Evolutionary conservation across 768 basidiomycete species (phyloP).

Genomic region (Tephrocybe sp.): DNA sequence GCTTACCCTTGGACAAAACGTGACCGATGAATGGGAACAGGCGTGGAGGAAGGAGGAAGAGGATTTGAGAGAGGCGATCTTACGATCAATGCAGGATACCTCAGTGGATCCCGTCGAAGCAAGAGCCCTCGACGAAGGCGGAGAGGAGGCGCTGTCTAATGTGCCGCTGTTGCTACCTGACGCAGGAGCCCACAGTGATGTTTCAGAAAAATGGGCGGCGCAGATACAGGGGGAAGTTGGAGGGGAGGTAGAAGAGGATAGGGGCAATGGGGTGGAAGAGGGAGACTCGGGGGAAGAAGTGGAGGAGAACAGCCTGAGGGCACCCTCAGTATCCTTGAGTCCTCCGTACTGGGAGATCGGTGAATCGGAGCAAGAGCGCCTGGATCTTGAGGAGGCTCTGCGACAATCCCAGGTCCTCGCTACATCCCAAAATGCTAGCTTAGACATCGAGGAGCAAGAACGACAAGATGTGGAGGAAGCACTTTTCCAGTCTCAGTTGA

Average conservation of each 20-base stretch:
- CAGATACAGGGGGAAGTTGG: no score
- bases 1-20: no score
- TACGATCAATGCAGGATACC: not conserved
- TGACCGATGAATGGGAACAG: not conserved
- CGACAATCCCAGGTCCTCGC: not conserved
- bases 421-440: not conserved
- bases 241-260: no score
- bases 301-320: no score
- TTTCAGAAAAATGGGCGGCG: no score
- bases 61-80: not conserved
- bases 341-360: not conserved
- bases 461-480: not conserved
- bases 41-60: not conserved
- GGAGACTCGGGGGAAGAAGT: no score
- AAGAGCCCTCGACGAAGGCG: not conserved
- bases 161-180: no score
- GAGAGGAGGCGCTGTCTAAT: no score
- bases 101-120: not conserved
- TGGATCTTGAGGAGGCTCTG: not conserved
- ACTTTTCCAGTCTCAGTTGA: not conserved
- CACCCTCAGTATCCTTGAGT: no score
- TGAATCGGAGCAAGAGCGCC: not conserved
- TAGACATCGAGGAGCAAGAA: not conserved
- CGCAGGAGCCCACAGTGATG: no score
- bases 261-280: no score